Percentiles rank a stretch among this genome's conserved stretches.
These are phyloP conservation scores for Vanilla planifolia DNA, from an alignment of 106 monocot species.

Conservation along the genomic window DNA sequence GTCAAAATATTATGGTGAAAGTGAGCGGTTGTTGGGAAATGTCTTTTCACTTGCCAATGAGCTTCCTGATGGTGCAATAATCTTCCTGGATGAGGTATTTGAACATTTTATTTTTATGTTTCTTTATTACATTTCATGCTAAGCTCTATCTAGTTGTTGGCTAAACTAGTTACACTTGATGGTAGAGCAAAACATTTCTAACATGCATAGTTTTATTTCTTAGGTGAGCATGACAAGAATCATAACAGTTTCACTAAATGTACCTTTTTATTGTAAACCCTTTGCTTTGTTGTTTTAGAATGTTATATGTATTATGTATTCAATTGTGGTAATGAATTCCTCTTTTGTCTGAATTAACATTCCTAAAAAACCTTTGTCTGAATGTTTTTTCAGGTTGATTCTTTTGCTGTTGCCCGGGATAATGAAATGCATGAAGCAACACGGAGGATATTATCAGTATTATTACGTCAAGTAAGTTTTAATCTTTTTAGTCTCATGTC, in stretches of 20 bases:
- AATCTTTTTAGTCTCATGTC: neutral
- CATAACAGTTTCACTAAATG: too few species aligned
- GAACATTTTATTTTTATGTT: neutral
- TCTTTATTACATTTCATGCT: neutral
- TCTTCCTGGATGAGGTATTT: conserved; percentile 88
- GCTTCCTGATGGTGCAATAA: conserved; percentile 77
- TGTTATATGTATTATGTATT: neutral
- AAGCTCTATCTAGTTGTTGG: too few species aligned
- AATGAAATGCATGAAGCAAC: conserved; percentile 99
- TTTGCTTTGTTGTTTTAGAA: neutral
- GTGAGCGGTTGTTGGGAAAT: conserved; percentile 75
- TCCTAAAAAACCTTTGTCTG: neutral
- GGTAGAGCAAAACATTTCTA: too few species aligned
- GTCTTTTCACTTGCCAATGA: conserved; percentile 96
- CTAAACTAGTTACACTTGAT: too few species aligned
- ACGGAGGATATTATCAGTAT: conserved; percentile 88
- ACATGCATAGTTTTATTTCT: too few species aligned
- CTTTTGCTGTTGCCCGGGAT: conserved; percentile 86
- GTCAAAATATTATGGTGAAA: conserved; percentile 99
- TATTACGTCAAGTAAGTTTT: conserved; percentile 64
- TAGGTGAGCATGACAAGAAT: too few species aligned
- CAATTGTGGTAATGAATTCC: neutral
- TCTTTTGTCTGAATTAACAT: neutral
- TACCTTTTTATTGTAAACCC: neutral
- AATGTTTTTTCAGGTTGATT: conserved; percentile 60